Percentiles rank a stretch among this genome's conserved stretches.
Conservation (phyloP, 2,329 filamentous ascomycete species). For the Fusarium odoratissimum region DNA sequence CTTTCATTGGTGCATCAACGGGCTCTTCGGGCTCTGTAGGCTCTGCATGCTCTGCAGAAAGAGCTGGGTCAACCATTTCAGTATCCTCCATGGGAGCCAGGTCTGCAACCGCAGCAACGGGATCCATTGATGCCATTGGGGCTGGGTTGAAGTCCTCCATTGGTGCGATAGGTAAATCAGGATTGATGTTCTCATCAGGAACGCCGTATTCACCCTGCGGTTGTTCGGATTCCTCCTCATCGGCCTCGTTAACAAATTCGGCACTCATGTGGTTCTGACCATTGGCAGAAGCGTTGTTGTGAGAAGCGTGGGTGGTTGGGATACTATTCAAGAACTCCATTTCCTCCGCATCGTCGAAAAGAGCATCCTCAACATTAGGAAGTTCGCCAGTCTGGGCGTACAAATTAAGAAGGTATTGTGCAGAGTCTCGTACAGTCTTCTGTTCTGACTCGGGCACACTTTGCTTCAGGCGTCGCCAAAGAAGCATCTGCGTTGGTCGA, state of each 20-base stretch:
- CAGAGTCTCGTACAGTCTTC: slow-evolving; percentile 50
- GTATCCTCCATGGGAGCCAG: slow-evolving; percentile 18
- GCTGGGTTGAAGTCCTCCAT: slow-evolving; percentile 42
- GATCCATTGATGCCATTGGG: slow-evolving; percentile 29
- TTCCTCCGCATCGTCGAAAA: slow-evolving; percentile 50
- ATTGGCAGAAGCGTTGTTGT: slow-evolving; percentile 7
- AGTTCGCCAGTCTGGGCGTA: slow-evolving; percentile 51
- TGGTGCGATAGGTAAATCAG: slow-evolving; percentile 45
- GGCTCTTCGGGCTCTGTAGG: slow-evolving; percentile 1
- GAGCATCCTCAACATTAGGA: slow-evolving; percentile 48
- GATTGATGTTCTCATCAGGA: slow-evolving; percentile 41
- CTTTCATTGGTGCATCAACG: not conserved
- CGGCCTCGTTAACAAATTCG: slow-evolving; percentile 48
- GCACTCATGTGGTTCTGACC: slow-evolving; percentile 37
- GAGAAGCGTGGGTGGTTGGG: slow-evolving; percentile 17
- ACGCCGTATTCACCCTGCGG: slow-evolving; percentile 26
- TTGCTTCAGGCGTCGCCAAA: slow-evolving; percentile 55
- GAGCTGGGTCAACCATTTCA: slow-evolving; percentile 39
- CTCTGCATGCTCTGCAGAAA: slow-evolving; percentile 26
- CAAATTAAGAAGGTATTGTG: slow-evolving; percentile 50
- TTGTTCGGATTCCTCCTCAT: slow-evolving; percentile 40
- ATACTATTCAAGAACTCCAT: slow-evolving; percentile 47
- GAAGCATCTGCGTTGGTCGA: slow-evolving; percentile 51
- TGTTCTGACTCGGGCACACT: slow-evolving; percentile 48
- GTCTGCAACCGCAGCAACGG: slow-evolving; percentile 15